These are phyloP conservation scores for Fusarium subtropicale DNA, from an alignment of 2,329 filamentous ascomycete genomes.

Conservation along the genomic window DNA sequence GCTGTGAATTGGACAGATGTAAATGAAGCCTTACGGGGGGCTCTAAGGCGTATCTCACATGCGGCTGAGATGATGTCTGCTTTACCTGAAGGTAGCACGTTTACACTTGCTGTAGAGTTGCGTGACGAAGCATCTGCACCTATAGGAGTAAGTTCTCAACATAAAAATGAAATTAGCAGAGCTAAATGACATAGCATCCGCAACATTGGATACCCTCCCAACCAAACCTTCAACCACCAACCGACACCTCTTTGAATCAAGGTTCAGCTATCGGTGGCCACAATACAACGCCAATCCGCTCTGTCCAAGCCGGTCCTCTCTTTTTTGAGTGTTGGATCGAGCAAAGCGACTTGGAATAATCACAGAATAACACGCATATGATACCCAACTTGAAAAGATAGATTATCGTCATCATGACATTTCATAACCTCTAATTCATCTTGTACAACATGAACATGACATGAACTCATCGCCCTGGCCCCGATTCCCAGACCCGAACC, in stretches of 20 bases:
- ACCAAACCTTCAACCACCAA: slow-evolving; percentile 57
- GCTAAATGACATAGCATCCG: slow-evolving; percentile 59
- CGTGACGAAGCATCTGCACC: slow-evolving; percentile 69
- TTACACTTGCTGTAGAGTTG: slow-evolving; percentile 80
- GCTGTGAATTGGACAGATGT: slow-evolving; percentile 68
- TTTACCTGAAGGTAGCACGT: slow-evolving; percentile 75
- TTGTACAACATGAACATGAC: slow-evolving; percentile 40
- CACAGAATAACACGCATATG: not conserved
- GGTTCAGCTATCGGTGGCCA: slow-evolving; percentile 51
- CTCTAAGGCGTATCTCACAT: slow-evolving; percentile 71
- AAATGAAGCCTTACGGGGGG: slow-evolving; percentile 77
- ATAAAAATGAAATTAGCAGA: slow-evolving; percentile 31
- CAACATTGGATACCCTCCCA: slow-evolving; percentile 71
- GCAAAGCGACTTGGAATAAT: slow-evolving; percentile 36
- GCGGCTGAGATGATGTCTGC: slow-evolving; percentile 67
- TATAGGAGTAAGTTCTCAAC: slow-evolving; percentile 61
- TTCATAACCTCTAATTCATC: slow-evolving; percentile 42
- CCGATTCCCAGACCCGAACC: slow-evolving; percentile 41
- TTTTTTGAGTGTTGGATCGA: slow-evolving; percentile 76
- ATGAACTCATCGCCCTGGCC: slow-evolving; percentile 30
- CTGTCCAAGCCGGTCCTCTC: slow-evolving; percentile 68
- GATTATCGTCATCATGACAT: slow-evolving; percentile 42
- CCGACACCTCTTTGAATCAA: slow-evolving; percentile 47
- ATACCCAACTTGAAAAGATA: slow-evolving; percentile 29
- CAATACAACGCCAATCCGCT: slow-evolving; percentile 62